phyloP scores from a whole-genome alignment of 495 filamentous ascomycete species.

The Tuber magnatum region DNA sequence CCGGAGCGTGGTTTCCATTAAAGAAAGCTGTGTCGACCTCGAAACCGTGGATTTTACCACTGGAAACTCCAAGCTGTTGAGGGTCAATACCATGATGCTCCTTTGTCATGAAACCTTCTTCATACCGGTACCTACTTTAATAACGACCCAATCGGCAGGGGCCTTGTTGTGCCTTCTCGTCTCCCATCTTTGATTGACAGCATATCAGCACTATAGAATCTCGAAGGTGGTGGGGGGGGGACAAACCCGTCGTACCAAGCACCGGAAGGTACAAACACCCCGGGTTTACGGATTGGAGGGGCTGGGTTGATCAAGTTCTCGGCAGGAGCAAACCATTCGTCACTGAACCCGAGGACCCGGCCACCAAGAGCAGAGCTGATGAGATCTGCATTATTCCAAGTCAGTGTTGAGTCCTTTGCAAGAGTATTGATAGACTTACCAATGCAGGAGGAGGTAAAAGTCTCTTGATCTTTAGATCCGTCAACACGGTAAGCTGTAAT shows the following conservation, averaged over 20 bases:
- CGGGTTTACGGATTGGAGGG: constrained; percentile 66
- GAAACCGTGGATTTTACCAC: constrained; percentile 66
- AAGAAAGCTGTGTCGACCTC: constrained; percentile 87
- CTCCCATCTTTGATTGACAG: constrained; percentile 55
- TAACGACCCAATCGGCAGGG: constrained; percentile 76
- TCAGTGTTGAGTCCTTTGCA: neutral
- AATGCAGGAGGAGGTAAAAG: constrained; percentile 62
- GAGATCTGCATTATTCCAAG: constrained; percentile 54
- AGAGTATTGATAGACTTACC: constrained; percentile 45
- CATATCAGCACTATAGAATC: neutral
- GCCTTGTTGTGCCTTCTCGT: constrained; percentile 76
- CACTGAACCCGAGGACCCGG: constrained; percentile 65
- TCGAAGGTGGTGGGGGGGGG: constrained; percentile 9
- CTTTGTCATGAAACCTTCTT: neutral
- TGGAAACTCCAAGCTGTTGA: constrained; percentile 60
- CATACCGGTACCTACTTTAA: constrained; percentile 44
- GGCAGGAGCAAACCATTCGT: constrained; percentile 85
- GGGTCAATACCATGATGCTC: constrained; percentile 4
- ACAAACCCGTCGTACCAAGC: constrained; percentile 78
- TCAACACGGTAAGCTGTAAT: constrained; percentile 20
- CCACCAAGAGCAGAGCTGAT: constrained; percentile 67
- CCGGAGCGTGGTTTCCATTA: constrained; percentile 77
- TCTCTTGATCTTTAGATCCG: constrained; percentile 55
- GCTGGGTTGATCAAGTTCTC: constrained; percentile 69
- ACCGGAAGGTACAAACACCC: constrained; percentile 75